Percentiles rank a stretch among this genome's conserved stretches.
phyloP scores from a whole-genome alignment of 2,329 filamentous ascomycete genomes.

The Periconia sp. region DNA sequence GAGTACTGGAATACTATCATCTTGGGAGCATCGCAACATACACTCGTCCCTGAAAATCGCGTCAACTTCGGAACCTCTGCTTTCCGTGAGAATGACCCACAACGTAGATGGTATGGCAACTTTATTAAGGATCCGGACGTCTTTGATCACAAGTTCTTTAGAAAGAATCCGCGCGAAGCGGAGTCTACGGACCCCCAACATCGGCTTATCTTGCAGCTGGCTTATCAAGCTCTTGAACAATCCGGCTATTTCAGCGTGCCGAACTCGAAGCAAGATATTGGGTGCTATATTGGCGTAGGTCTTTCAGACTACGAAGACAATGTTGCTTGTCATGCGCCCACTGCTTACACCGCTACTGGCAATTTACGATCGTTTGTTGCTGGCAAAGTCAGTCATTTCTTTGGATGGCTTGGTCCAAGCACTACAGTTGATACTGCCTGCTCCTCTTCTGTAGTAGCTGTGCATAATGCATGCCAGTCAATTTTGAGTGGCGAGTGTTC shows the following conservation, averaged over 20 bases:
- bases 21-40: no score
- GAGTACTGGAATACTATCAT: neutral
- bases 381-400: slow-evolving; percentile 47
- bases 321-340: slow-evolving; percentile 21
- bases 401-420: slow-evolving; percentile 21
- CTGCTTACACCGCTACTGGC: slow-evolving; percentile 51
- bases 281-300: slow-evolving; percentile 27
- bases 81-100: no score
- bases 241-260: slow-evolving; percentile 9
- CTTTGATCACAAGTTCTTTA: slow-evolving; percentile 23
- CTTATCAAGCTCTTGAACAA: slow-evolving; percentile 24
- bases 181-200: slow-evolving; percentile 17
- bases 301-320: slow-evolving; percentile 32
- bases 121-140: no score
- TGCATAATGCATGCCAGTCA: slow-evolving; percentile 21
- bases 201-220: slow-evolving; percentile 13
- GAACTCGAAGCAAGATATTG: neutral
- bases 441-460: slow-evolving; percentile 10
- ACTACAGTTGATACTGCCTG: slow-evolving; percentile 19
- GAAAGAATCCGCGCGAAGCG: slow-evolving; percentile 24
- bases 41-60: no score
- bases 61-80: no score
- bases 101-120: no score
- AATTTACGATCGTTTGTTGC: slow-evolving; percentile 53
- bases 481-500: slow-evolving; percentile 32